Percentiles rank a stretch among this genome's conserved stretches.
Evolutionary conservation across 805 yeast genomes (phyloP).

Genomic region (Monosporozyma unispora): DNA sequence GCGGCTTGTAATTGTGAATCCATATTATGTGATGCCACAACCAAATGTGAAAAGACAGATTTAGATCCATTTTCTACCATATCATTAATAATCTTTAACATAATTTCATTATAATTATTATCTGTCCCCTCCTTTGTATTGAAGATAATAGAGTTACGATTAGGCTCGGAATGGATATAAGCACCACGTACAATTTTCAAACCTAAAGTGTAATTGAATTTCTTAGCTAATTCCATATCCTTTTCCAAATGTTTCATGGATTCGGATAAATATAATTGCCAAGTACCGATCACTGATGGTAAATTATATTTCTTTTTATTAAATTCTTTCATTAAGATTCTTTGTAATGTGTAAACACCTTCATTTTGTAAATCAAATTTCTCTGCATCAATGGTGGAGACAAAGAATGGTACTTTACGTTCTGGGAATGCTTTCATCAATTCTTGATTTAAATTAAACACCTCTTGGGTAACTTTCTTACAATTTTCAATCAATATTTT

Average conservation of each 20-base stretch:
- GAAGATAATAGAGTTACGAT: constrained; percentile 60
- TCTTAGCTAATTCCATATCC: constrained; percentile 58
- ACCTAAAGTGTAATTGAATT: constrained; percentile 62
- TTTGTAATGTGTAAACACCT: constrained; percentile 86
- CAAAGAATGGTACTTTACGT: constrained; percentile 63
- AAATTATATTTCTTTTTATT: constrained; percentile 31
- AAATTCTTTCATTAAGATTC: constrained; percentile 65
- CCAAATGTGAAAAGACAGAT: constrained; percentile 61
- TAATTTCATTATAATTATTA: constrained; percentile 60
- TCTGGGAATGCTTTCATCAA: constrained; percentile 47
- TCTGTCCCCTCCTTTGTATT: constrained; percentile 77
- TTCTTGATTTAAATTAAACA: constrained; percentile 43
- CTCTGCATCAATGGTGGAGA: constrained; percentile 85
- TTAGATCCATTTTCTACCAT: constrained; percentile 38
- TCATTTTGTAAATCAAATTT: constrained; percentile 69
- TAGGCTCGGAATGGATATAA: constrained; percentile 80
- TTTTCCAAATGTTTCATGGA: constrained; percentile 49
- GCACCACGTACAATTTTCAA: constrained; percentile 93
- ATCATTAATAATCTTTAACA: constrained; percentile 50
- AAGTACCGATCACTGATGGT: constrained; percentile 75
- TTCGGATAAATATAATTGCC: constrained; percentile 82
- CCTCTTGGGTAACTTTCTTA: constrained; percentile 48
- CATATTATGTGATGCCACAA: constrained; percentile 85
- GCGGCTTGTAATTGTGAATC: constrained; percentile 70
- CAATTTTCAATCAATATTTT: constrained; percentile 57